Evolutionary conservation across 176 grass and related monocot species (phyloP).

Genomic region (Saccharum spontaneum): DNA sequence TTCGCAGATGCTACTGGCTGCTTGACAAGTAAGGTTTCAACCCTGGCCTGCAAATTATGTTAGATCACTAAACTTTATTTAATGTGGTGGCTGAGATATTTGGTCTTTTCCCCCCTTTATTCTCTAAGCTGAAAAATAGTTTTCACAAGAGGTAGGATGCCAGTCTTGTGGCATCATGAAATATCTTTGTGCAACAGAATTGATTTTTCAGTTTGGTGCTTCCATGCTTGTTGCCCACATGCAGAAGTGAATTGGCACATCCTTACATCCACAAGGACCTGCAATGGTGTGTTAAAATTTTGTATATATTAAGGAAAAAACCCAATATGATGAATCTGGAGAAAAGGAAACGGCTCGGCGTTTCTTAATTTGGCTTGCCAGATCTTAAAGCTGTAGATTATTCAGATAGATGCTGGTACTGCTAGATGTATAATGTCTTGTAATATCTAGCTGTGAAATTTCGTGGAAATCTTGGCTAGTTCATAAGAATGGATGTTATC

Average conservation of each 20-base stretch:
- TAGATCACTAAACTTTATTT: constrained; percentile 27
- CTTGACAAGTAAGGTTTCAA: constrained; percentile 79
- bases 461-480: neutral
- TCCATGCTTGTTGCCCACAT: neutral
- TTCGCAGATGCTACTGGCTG: constrained; percentile 93
- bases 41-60: constrained; percentile 19
- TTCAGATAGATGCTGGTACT: neutral
- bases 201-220: constrained; percentile 7
- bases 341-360: neutral
- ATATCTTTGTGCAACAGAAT: constrained; percentile 17
- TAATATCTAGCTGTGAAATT: neutral
- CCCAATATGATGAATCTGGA: neutral
- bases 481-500: neutral
- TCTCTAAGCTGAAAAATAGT: constrained; percentile 17
- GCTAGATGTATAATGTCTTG: neutral
- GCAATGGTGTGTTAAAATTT: neutral
- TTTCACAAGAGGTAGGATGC: constrained; percentile 20
- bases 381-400: neutral
- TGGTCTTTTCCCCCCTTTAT: neutral
- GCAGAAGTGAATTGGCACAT: constrained; percentile 20
- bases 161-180: neutral
- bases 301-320: neutral
- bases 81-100: neutral
- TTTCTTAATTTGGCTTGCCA: neutral
- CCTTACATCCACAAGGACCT: constrained; percentile 1